A percentile compares a stretch with the other conserved stretches of the same genome.
These are phyloP conservation scores for Camellia sinensis DNA, from an alignment of 148 eudicot species.

Conservation along the genomic window DNA sequence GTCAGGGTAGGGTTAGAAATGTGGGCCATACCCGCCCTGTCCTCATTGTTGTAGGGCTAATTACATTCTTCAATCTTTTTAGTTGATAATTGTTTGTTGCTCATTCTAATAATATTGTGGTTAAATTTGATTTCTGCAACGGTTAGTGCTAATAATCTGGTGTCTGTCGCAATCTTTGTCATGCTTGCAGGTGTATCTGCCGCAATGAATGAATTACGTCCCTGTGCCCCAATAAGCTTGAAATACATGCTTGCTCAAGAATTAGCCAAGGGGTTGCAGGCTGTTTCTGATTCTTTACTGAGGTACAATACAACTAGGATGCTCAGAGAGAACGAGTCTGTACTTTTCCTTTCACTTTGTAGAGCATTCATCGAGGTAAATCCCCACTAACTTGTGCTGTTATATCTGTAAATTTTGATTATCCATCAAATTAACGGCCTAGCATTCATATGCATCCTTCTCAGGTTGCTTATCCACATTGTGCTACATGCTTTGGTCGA, in stretches of 20 bases:
- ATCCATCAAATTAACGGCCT: neutral
- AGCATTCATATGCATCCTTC: slow-evolving; percentile 1
- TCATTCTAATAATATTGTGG: neutral
- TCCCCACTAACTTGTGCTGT: neutral
- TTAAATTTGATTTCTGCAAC: neutral
- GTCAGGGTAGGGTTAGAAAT: neutral
- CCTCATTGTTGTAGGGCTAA: no score
- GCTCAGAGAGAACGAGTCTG: slow-evolving; percentile 80
- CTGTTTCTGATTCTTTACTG: slow-evolving; percentile 82
- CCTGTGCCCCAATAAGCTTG: slow-evolving; percentile 93
- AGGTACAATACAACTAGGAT: slow-evolving; percentile 77
- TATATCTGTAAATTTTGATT: neutral
- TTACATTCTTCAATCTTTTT: neutral
- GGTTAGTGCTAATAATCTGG: slow-evolving; percentile 3
- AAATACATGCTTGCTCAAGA: slow-evolving; percentile 90
- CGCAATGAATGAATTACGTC: slow-evolving; percentile 94
- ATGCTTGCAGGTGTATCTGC: slow-evolving; percentile 73
- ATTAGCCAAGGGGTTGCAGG: slow-evolving; percentile 71
- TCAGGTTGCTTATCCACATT: slow-evolving; percentile 89
- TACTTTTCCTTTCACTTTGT: slow-evolving; percentile 93
- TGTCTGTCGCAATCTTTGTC: neutral
- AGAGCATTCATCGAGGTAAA: slow-evolving; percentile 85
- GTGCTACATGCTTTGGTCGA: slow-evolving; percentile 86
- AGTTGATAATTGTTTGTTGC: neutral
- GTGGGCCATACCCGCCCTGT: neutral